Evolutionary conservation across 1,284 basidiomycete genomes (phyloP).

Genomic region (Trametes sp.): DNA sequence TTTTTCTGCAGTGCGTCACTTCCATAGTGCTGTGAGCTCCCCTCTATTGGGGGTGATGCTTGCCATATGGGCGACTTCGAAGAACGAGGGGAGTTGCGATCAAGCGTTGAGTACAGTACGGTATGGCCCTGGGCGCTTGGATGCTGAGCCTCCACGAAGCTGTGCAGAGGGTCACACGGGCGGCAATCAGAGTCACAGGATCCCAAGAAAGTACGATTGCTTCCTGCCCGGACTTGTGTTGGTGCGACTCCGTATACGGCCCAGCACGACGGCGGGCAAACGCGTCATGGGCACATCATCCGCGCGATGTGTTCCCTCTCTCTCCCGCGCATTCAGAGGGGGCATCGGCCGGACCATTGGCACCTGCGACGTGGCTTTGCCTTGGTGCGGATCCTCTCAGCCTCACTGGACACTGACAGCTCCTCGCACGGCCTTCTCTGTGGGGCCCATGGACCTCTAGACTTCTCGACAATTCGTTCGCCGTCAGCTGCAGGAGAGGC

Average conservation of each 20-base stretch:
- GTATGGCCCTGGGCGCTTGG: too few species aligned
- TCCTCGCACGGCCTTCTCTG: neutral
- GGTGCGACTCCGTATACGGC: neutral
- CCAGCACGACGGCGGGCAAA: neutral
- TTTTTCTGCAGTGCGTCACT: too few species aligned
- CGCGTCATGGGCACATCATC: constrained; percentile 13
- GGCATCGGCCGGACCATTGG: neutral
- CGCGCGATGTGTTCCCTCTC: neutral
- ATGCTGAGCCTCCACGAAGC: too few species aligned
- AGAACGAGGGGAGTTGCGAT: too few species aligned
- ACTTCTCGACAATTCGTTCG: constrained; percentile 11
- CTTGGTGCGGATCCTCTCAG: constrained; percentile 7
- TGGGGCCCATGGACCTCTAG: neutral
- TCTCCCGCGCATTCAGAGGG: neutral
- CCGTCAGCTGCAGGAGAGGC: neutral
- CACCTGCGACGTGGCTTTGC: neutral
- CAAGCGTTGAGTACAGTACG: too few species aligned
- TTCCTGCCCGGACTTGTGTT: neutral
- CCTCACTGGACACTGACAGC: too few species aligned
- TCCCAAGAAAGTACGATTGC: neutral
- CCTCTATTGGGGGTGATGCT: too few species aligned
- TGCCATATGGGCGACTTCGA: too few species aligned
- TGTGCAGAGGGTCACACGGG: neutral
- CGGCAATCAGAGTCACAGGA: constrained; percentile 1
- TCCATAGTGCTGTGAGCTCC: too few species aligned